A percentile compares a stretch with the other conserved stretches of the same genome.
Evolutionary conservation across 2,329 filamentous ascomycete species (phyloP).

Genomic region (Stemphylium lycopersici): DNA sequence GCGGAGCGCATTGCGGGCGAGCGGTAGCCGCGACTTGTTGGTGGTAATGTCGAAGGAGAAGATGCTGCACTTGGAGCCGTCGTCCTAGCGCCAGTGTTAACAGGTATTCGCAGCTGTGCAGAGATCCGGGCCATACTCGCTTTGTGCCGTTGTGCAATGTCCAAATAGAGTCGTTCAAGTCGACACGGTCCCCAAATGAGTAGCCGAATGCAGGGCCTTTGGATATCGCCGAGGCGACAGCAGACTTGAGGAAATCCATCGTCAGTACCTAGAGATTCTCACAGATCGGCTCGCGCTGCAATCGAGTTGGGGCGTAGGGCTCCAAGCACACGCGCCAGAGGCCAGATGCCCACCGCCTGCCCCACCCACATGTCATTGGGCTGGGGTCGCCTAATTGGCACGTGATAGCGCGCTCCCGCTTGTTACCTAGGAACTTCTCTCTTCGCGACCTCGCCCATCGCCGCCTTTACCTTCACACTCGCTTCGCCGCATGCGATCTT

Average conservation of each 20-base stretch:
- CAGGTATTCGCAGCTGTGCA: slow-evolving; percentile 5
- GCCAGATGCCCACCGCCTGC: slow-evolving; percentile 12
- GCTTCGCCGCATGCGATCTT: not conserved
- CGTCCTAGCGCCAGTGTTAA: slow-evolving; percentile 68
- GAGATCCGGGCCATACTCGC: slow-evolving; percentile 63
- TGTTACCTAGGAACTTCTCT: not conserved
- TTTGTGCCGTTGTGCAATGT: slow-evolving; percentile 93
- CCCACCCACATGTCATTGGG: slow-evolving; percentile 1
- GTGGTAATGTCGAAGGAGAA: slow-evolving; percentile 90
- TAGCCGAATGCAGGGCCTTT: slow-evolving; percentile 94
- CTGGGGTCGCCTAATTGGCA: not conserved
- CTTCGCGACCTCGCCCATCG: not conserved
- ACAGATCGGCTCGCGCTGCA: not conserved
- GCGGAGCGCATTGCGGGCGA: slow-evolving; percentile 91
- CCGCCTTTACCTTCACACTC: not conserved
- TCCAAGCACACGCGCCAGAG: slow-evolving; percentile 6
- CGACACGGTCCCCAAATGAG: slow-evolving; percentile 88
- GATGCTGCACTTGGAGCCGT: slow-evolving; percentile 92
- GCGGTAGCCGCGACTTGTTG: slow-evolving; percentile 79
- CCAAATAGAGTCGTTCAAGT: slow-evolving; percentile 94
- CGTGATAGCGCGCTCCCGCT: slow-evolving; percentile 6
- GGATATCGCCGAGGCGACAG: slow-evolving; percentile 93
- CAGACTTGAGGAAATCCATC: slow-evolving; percentile 99
- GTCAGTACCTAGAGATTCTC: slow-evolving; percentile 1
- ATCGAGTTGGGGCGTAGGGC: not conserved